phyloP scores from a whole-genome alignment of 164 flowering plant species.

The Vitis labrusca region DNA sequence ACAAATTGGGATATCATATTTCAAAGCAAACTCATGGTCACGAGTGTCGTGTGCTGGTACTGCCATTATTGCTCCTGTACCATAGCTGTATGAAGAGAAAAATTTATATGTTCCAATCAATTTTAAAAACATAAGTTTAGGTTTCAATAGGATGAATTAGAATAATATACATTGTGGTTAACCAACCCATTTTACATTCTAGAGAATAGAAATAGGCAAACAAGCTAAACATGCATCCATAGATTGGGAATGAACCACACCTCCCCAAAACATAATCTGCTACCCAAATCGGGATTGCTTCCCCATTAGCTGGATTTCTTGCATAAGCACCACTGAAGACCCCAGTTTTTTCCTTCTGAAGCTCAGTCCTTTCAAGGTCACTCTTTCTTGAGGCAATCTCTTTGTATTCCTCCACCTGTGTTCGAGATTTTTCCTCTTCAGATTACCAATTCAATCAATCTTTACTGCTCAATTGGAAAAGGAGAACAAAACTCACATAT shows the following conservation, averaged over 20 bases:
- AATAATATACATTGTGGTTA: background rate
- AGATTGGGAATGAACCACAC: conserved; percentile 27
- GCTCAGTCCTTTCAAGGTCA: conserved; percentile 97
- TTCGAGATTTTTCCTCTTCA: conserved; percentile 22
- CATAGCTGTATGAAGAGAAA: conserved; percentile 63
- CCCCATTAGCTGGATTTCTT: conserved; percentile 85
- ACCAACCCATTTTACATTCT: background rate
- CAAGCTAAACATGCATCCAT: background rate
- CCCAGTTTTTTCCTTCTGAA: conserved; percentile 96
- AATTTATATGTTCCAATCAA: background rate
- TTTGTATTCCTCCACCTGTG: conserved; percentile 90
- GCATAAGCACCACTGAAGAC: conserved; percentile 89
- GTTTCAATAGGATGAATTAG: background rate
- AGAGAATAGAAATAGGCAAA: background rate
- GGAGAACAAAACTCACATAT: conserved; percentile 51
- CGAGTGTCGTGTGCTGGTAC: conserved; percentile 97
- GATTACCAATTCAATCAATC: conserved; percentile 7
- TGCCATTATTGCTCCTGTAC: conserved; percentile 99
- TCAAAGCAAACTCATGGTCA: conserved; percentile 85
- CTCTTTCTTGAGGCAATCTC: conserved; percentile 83
- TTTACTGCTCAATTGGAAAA: background rate
- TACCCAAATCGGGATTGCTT: conserved; percentile 91
- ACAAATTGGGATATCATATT: conserved; percentile 64
- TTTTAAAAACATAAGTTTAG: background rate
- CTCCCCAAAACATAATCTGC: conserved; percentile 98